Conservation (phyloP, 208 protist species). For the Leishmania amazonensis region DNA sequence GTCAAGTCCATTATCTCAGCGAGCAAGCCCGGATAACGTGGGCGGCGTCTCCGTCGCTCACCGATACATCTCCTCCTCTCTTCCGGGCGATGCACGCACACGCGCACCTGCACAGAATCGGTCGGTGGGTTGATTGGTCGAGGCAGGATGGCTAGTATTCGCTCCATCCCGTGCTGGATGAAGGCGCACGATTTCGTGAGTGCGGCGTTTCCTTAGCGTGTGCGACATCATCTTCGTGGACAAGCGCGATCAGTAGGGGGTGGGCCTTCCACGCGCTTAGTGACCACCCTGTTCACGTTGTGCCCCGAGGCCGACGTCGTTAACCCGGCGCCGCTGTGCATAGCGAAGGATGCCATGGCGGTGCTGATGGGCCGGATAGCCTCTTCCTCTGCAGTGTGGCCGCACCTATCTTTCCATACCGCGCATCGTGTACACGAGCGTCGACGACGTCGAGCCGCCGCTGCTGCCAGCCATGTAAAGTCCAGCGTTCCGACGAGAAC, state of each 20-base stretch:
- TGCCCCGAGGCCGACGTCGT: constrained; percentile 21
- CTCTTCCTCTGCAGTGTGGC: constrained; percentile 18
- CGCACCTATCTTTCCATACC: constrained; percentile 22
- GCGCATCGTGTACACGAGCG: constrained; percentile 44
- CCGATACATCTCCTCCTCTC: no score
- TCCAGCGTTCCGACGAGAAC: background rate
- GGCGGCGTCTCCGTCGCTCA: background rate
- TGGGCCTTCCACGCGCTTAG: no score
- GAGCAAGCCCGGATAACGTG: constrained; percentile 17
- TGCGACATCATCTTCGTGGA: no score
- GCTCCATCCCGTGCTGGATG: no score
- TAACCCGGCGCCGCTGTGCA: background rate
- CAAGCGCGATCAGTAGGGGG: no score
- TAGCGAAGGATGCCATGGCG: constrained; percentile 14
- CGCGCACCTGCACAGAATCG: no score
- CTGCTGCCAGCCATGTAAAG: constrained; percentile 27
- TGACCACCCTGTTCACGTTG: constrained; percentile 29
- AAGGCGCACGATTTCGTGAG: no score
- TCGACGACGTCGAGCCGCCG: constrained; percentile 42
- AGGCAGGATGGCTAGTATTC: constrained; percentile 12
- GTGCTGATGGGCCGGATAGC: constrained; percentile 49
- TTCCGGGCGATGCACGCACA: no score
- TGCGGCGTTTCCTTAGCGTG: no score
- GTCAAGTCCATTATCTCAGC: constrained; percentile 64
- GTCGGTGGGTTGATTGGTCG: background rate